Conservation (phyloP, 768 basidiomycete genomes). For the Boletus huronensis region DNA sequence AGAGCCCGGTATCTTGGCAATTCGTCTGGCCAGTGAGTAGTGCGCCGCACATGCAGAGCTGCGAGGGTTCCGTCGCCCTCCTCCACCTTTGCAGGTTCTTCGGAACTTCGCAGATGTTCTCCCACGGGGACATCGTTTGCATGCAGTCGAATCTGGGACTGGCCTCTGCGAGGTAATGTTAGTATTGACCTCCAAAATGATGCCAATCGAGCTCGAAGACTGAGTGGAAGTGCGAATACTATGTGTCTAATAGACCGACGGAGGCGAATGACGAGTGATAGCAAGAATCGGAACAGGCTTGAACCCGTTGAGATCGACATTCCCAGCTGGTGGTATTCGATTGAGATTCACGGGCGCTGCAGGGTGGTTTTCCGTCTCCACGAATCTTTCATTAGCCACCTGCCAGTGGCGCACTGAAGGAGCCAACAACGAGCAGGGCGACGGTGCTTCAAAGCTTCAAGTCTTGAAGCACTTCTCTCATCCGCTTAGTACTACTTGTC, state of each 20-base stretch:
- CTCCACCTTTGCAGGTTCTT: not conserved
- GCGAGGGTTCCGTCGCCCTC: not conserved
- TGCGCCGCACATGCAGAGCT: not conserved
- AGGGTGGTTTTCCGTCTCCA: no score
- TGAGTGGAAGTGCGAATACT: not conserved
- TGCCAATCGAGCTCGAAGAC: not conserved
- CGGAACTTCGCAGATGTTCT: no score
- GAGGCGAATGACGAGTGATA: slow-evolving; percentile 7
- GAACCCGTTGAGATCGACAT: not conserved
- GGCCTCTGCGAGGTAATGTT: not conserved
- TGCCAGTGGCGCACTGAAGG: no score
- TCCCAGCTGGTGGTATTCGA: not conserved
- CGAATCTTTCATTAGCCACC: no score
- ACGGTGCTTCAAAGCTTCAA: no score
- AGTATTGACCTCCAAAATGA: slow-evolving; percentile 3
- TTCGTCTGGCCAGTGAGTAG: not conserved
- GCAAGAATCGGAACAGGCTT: not conserved
- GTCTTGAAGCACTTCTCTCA: no score
- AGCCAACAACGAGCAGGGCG: no score
- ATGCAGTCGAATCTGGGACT: not conserved
- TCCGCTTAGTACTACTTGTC: no score
- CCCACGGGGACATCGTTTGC: slow-evolving; percentile 1
- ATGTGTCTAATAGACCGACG: not conserved
- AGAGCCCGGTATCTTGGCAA: not conserved
- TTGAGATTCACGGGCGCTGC: no score